A percentile compares a stretch with the other conserved stretches of the same genome.
These are phyloP conservation scores for Colletotrichum viniferum DNA, from an alignment of 2,329 filamentous ascomycete species.

Conservation along the genomic window DNA sequence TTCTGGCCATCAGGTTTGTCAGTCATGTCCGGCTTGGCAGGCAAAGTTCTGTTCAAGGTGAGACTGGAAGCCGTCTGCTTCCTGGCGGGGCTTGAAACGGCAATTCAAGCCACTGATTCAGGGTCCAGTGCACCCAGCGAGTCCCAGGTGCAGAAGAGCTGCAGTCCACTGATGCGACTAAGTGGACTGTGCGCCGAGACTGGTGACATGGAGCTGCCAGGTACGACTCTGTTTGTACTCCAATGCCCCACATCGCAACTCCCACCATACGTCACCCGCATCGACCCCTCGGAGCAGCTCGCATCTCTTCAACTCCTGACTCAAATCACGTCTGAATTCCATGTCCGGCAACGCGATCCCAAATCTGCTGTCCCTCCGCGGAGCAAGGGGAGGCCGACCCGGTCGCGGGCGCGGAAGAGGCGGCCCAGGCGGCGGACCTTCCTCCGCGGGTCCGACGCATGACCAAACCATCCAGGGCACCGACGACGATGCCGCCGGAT, in stretches of 20 bases:
- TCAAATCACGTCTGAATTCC: neutral
- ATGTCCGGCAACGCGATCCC: conserved; percentile 81
- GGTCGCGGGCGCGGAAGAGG: conserved; percentile 38
- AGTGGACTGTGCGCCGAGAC: neutral
- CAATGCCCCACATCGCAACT: neutral
- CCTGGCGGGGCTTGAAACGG: neutral
- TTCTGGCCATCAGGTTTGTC: neutral
- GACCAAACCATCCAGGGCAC: conserved; percentile 86
- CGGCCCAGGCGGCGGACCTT: conserved; percentile 27
- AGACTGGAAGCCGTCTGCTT: neutral
- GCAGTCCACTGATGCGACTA: neutral
- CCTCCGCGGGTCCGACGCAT: conserved; percentile 45
- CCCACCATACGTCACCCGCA: conserved; percentile 1
- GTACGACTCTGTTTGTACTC: neutral
- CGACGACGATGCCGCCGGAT: conserved; percentile 89
- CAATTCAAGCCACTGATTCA: neutral
- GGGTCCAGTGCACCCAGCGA: neutral
- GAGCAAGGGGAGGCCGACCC: conserved; percentile 45
- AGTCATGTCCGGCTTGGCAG: neutral
- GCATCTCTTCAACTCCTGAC: neutral
- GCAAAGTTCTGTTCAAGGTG: neutral
- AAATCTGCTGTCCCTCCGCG: conserved; percentile 69
- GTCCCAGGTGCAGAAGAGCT: neutral
- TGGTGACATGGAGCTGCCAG: neutral
- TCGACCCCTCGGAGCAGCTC: neutral